phyloP scores from a whole-genome alignment of 768 basidiomycete genomes.

The Multifurca ochricompacta region DNA sequence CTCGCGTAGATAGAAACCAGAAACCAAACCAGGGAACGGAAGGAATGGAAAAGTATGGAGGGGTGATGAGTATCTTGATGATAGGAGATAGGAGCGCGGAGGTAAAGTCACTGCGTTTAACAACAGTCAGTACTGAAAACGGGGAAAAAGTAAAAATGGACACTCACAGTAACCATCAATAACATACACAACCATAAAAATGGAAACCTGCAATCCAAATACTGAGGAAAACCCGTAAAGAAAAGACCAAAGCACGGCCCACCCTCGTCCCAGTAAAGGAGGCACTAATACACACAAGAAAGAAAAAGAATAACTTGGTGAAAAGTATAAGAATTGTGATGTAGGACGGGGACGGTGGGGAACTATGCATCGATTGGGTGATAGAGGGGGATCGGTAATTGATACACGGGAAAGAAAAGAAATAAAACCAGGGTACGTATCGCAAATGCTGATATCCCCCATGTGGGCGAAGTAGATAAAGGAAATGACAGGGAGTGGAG shows the following conservation, averaged over 20 bases:
- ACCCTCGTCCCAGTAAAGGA: conserved; percentile 9
- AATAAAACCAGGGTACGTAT: conserved; percentile 12
- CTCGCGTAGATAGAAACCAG: neutral
- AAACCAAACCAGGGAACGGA: too few species aligned
- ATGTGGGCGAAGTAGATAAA: neutral
- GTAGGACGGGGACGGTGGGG: conserved; percentile 8
- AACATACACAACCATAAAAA: conserved; percentile 16
- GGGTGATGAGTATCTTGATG: conserved; percentile 8
- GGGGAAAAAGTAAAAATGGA: too few species aligned
- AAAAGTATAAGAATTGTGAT: conserved; percentile 14
- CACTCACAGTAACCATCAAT: conserved; percentile 18
- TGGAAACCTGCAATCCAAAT: conserved; percentile 5
- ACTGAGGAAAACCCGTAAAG: conserved; percentile 4
- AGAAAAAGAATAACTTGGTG: conserved; percentile 19
- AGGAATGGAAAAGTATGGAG: neutral
- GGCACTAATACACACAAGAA: conserved; percentile 18
- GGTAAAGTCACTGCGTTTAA: neutral
- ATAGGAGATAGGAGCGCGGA: too few species aligned
- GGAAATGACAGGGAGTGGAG: neutral
- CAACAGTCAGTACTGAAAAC: neutral
- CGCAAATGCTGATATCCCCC: conserved; percentile 8
- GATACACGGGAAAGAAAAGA: conserved; percentile 19
- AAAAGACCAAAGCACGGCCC: conserved; percentile 10
- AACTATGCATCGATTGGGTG: conserved; percentile 2
- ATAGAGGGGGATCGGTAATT: conserved; percentile 17